Base-by-base conservation (phyloP, 1,139 yeast species). In the Pichia cactophila region DNA sequence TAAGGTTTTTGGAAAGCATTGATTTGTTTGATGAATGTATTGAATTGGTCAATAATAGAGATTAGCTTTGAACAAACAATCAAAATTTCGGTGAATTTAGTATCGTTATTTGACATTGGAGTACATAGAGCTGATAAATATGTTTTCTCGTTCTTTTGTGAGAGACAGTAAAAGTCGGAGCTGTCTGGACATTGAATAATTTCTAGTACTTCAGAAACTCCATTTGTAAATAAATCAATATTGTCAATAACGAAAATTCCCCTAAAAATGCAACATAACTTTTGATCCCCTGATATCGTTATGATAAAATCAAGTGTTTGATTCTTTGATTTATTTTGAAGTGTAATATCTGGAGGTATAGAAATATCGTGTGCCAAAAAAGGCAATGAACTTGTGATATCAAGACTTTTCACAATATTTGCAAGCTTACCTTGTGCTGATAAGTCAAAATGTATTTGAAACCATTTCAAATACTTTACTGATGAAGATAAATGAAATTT, bases 1-100 rank as follows among this genome's bases (percentile, higher is more conserved):
- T 75, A 77, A 1, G 75, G 69, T 39, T 65, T 69, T 9, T 73
- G 63, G 38, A 77, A 80, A 1, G 61, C 58, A 4, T 65, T 61
- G 4, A 79, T 55, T 12, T 62, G 56, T 0, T 53, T 56, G 1
- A 80, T 53, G 17, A 73, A 71, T n/a, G 69, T 75, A 26, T 68
- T 62, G 9, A 80, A 54, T 50, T 71, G 70, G 1, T 65, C 68
- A 26, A 70, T 49, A 9, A 71, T 48, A 1, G 62, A 59, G 31
- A 59, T 56, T 8, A 64, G 47, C 45, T 59, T 62, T 5, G 66
- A 62, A 50, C 62, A 59, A 7, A 58, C 54, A 26, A 55, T 46
- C 9, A 51, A 26, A 7, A 47, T 43, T 10, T 47, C 36, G 3
- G 46, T 20, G 17, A 50, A 41, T 35, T 57, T 46, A 0, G 59